Evolutionary conservation across 2,329 filamentous ascomycete genomes (phyloP), one percentile per base, ranked within the genome.

Genomic region (Parastagonospora nodorum): DNA sequence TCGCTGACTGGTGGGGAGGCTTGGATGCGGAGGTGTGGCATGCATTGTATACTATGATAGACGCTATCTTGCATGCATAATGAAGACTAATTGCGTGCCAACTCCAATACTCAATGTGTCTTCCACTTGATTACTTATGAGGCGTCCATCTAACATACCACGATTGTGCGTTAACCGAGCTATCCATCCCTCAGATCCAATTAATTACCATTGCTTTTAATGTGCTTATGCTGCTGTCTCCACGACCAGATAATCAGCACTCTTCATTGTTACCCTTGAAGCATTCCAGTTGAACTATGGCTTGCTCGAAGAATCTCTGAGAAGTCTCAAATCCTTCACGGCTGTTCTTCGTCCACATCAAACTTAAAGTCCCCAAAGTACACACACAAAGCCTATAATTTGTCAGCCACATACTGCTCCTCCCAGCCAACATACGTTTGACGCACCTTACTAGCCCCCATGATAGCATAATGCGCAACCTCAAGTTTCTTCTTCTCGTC

Each of bases 401-500:
- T 28, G 31, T 64, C 8, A 67, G 44, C 42, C 4, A n/a, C 10
- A 31, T 31, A 6, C 15, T 38, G 4, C 11, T 24, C 3, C 8
- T 15, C 9, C 19, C 8, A 29, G 41, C 27, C 19, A 51, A 11
- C 19, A 36, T 11, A 19, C 24, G 12, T 10, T 9, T 27, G 47
- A 41, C 62, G 74, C 46, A 88, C 89, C 75, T 97, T 97, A 73
- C 92, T 97, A 6, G 89, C 89, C 10, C 92, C 91, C 63, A 89
- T 82, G 77, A 96, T 90, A 68, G 92, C 96, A 71, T 97, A 97
- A 76, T 99, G 94, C 5, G 72, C 67, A 12, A 74, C 70, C 45
- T 74, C 68, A 2, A 73, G 38, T 55, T 72, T 72, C 55, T 72
- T 72, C 52, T 67, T 66, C 1, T 51, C 68, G 19, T 68, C 61